Evolutionary conservation across 2,329 filamentous ascomycete species (phyloP).

Genomic region (Aspergillus tamarii): DNA sequence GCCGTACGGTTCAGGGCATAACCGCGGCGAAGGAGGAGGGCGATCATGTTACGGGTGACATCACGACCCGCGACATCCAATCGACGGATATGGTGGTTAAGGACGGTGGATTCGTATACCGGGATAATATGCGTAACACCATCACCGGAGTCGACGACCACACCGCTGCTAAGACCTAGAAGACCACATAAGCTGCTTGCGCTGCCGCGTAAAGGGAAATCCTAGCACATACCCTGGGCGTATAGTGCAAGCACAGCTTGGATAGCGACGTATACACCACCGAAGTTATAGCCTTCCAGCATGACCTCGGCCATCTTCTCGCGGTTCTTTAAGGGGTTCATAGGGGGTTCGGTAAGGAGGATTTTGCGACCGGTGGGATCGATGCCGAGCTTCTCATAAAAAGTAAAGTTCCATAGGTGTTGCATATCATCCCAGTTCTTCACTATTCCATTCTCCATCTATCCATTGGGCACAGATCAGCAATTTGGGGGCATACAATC

Average conservation of each 20-base stretch:
- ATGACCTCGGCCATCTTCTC: slow-evolving; percentile 99
- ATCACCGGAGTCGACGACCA: slow-evolving; percentile 98
- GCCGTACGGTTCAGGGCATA: slow-evolving; percentile 98
- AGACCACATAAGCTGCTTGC: slow-evolving; percentile 7
- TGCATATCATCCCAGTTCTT: slow-evolving; percentile 99
- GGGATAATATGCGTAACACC: slow-evolving; percentile 98
- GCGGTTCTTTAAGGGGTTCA: slow-evolving; percentile 96
- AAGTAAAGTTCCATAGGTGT: slow-evolving; percentile 99
- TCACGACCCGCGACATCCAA: slow-evolving; percentile 95
- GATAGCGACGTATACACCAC: slow-evolving; percentile 96
- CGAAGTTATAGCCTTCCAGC: slow-evolving; percentile 96
- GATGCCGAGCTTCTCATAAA: slow-evolving; percentile 94
- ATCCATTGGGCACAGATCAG: slow-evolving; percentile 28
- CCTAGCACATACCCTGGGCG: slow-evolving; percentile 74
- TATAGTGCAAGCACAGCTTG: slow-evolving; percentile 96
- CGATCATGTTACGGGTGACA: slow-evolving; percentile 97
- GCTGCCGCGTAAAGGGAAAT: neutral
- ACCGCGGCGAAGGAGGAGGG: slow-evolving; percentile 86
- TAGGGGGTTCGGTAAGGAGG: slow-evolving; percentile 92
- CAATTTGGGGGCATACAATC: slow-evolving; percentile 15
- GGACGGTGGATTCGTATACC: slow-evolving; percentile 95
- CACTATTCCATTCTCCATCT: slow-evolving; percentile 99
- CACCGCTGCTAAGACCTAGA: slow-evolving; percentile 80
- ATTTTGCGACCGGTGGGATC: slow-evolving; percentile 94
- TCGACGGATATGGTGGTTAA: slow-evolving; percentile 93